A percentile compares a stretch with the other conserved stretches of the same genome.
phyloP scores from a whole-genome alignment of 2,329 filamentous ascomycete species.

The Stachybotrys echinatus region DNA sequence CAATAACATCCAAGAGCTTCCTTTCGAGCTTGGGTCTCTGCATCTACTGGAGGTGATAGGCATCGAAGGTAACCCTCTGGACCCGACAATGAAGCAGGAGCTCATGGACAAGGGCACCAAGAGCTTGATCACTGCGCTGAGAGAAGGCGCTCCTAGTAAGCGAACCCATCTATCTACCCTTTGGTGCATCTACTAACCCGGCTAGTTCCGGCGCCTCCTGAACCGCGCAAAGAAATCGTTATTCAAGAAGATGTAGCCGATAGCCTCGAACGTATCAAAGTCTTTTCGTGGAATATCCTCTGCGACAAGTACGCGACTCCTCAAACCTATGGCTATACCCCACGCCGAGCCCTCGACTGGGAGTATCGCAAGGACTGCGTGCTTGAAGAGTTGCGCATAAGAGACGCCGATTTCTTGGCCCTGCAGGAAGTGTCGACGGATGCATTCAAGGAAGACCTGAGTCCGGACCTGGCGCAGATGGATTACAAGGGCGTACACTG shows the following conservation, averaged over 20 bases:
- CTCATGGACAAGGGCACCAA: slow-evolving; percentile 85
- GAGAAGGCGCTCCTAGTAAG: slow-evolving; percentile 81
- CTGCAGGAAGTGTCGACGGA: slow-evolving; percentile 91
- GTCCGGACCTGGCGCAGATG: slow-evolving; percentile 75
- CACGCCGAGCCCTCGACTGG: slow-evolving; percentile 77
- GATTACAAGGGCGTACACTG: slow-evolving; percentile 95
- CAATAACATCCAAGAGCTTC: slow-evolving; percentile 78
- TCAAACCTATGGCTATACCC: slow-evolving; percentile 84
- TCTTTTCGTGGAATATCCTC: slow-evolving; percentile 92
- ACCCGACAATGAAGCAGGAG: slow-evolving; percentile 70
- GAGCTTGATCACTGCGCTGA: slow-evolving; percentile 74
- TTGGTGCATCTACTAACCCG: slow-evolving; percentile 8
- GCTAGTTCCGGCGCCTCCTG: slow-evolving; percentile 70
- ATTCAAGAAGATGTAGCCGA: slow-evolving; percentile 62
- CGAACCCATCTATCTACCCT: slow-evolving; percentile 8
- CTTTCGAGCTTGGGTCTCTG: slow-evolving; percentile 81
- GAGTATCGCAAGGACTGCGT: slow-evolving; percentile 80
- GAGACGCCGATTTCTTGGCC: slow-evolving; percentile 84
- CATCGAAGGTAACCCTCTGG: slow-evolving; percentile 85
- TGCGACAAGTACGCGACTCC: slow-evolving; percentile 90
- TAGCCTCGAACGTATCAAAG: slow-evolving; percentile 66
- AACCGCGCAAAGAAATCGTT: slow-evolving; percentile 71
- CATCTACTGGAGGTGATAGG: slow-evolving; percentile 85
- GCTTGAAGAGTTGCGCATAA: slow-evolving; percentile 71
- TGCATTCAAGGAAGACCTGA: slow-evolving; percentile 87